Evolutionary conservation across 306 rosid genomes (phyloP).

Genomic region (Hylodesmum podocarpum): DNA sequence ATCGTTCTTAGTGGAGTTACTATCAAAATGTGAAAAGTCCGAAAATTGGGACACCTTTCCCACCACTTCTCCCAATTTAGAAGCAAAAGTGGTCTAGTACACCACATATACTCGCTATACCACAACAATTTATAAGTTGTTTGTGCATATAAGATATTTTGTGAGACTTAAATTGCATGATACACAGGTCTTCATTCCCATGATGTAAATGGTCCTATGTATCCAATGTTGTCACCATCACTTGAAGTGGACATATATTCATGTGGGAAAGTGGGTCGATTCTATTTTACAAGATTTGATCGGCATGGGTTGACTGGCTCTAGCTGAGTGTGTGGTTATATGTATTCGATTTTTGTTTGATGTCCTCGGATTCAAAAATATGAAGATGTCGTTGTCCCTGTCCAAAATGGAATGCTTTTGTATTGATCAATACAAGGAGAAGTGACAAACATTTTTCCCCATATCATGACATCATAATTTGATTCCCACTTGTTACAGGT

Average conservation of each 20-base stretch:
- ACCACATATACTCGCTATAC: background rate
- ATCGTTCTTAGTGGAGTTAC: slow-evolving; percentile 17
- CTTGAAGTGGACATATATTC: background rate
- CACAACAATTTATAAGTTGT: slow-evolving; percentile 1
- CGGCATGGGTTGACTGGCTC: background rate
- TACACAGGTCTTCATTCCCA: background rate
- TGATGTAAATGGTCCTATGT: background rate
- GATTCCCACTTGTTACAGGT: no score
- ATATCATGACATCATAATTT: background rate
- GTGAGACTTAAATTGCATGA: background rate
- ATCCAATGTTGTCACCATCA: background rate
- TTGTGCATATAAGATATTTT: background rate
- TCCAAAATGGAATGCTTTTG: slow-evolving; percentile 9
- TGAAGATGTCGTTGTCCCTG: background rate
- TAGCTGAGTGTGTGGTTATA: background rate
- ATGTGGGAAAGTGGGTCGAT: background rate
- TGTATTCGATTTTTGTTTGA: background rate
- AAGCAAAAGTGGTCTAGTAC: background rate
- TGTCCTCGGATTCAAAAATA: background rate
- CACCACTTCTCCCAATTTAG: background rate
- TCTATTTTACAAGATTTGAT: background rate
- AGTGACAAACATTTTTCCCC: background rate
- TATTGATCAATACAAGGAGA: background rate
- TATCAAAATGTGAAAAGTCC: slow-evolving; percentile 1
- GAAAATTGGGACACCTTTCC: slow-evolving; percentile 6